phyloP scores from a whole-genome alignment of 164 flowering plant genomes.

The Vitis rupestris region DNA sequence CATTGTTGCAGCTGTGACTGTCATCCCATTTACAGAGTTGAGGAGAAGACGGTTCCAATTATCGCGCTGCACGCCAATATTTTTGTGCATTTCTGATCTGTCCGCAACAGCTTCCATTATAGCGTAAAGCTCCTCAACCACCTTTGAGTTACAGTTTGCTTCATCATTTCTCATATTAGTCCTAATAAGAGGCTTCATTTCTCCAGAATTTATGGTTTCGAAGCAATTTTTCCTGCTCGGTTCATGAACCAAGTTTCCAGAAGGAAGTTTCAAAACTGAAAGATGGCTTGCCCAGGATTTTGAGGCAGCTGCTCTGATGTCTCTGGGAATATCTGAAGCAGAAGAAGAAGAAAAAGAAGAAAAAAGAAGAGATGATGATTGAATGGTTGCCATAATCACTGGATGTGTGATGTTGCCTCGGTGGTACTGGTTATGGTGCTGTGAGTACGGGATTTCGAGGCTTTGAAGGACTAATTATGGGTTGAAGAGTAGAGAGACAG shows the following conservation, averaged over 20 bases:
- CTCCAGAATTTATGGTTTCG: neutral
- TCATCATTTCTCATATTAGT: neutral
- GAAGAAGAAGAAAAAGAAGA: too few species aligned
- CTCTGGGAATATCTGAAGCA: neutral
- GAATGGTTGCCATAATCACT: neutral
- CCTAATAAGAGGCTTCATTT: neutral
- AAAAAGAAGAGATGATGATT: neutral
- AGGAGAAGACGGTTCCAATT: constrained; percentile 13
- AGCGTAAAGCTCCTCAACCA: neutral
- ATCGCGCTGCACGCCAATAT: neutral
- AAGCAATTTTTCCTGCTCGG: neutral
- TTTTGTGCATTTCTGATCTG: constrained; percentile 4
- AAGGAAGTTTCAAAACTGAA: neutral
- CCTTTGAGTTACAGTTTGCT: neutral
- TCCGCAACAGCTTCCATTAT: constrained; percentile 2
- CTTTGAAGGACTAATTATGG: neutral
- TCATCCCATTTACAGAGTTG: constrained; percentile 7
- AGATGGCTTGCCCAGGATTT: neutral
- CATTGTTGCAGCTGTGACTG: constrained; percentile 6
- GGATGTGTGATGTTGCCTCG: neutral
- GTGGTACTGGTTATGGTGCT: neutral
- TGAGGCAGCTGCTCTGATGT: neutral
- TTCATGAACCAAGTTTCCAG: neutral
- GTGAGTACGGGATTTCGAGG: neutral
- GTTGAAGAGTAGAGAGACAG: neutral